Percentiles rank a stretch among this genome's conserved stretches.
phyloP scores from a whole-genome alignment of 345 rosid species.

The Syzygium aqueum region DNA sequence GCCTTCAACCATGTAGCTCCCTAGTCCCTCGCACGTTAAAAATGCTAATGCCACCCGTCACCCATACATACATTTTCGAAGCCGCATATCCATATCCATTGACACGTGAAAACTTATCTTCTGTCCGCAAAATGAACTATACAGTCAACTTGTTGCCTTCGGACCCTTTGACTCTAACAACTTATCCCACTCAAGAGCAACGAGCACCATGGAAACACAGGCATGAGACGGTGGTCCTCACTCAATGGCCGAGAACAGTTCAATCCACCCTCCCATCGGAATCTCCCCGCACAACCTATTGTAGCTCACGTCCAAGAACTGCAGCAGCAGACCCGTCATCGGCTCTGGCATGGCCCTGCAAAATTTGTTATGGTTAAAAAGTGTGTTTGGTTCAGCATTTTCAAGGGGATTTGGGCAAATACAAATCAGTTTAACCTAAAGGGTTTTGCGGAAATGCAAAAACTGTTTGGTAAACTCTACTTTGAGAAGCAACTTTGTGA shows the following conservation, averaged over 20 bases:
- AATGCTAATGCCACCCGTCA: background rate
- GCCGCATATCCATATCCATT: background rate
- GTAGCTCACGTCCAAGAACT: conserved; percentile 1
- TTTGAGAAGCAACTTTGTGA: too few species aligned
- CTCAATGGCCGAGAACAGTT: background rate
- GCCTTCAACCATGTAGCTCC: background rate
- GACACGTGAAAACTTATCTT: background rate
- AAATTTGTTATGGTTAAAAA: conserved; percentile 55
- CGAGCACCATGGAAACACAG: background rate
- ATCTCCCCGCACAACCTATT: conserved; percentile 1
- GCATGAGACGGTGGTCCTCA: background rate
- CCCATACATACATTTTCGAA: too few species aligned
- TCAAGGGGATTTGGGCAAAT: too few species aligned
- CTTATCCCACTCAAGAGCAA: background rate
- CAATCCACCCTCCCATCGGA: background rate
- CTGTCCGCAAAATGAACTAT: background rate
- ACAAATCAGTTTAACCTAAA: too few species aligned
- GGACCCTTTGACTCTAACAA: background rate
- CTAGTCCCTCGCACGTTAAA: background rate
- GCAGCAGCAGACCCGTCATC: background rate
- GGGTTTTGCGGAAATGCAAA: too few species aligned
- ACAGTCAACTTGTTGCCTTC: background rate
- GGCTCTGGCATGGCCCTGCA: background rate
- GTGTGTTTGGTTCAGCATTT: too few species aligned
- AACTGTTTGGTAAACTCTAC: too few species aligned